Base-by-base conservation (phyloP, 179 eudicot species). In the Heliamphora pulchella region DNA sequence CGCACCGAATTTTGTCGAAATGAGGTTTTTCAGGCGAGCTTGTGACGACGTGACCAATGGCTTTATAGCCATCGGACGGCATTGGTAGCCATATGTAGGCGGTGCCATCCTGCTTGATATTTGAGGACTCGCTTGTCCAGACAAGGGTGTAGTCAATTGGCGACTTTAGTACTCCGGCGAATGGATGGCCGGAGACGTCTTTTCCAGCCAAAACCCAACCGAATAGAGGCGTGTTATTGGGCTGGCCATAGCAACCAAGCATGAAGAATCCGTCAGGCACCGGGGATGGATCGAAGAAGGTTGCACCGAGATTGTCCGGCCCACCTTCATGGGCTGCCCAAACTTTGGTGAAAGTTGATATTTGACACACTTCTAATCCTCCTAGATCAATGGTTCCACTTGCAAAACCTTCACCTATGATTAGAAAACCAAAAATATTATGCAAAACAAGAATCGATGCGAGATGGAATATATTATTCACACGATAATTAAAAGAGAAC, bases 261-360 rank as follows among this genome's bases (percentile, higher is more conserved):
- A 87, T 84, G 79, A 75, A 88, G 82, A 91, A 95, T 3, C 95
- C 97, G 50, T 90, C 90, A 0, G 98, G 96, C 18, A 93, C 76
- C 41, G 87, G 81, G 10, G 85, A 51, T 18, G 98, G 98, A 76
- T 93, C 91, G 65, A 86, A 93, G 63, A 92, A 89, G 48, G 97
- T 89, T 1, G 94, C 91, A 3, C 98, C 98, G 14, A 53, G 72
- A 77, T 90, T 81, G 7, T 84, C 90, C 3, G 91, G 97, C 1
- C 98, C 98, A 0, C 93, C 94, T 86, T 88, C 88, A 44, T 81
- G 87, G 46, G 90, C 87, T 2, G 92, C 86, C 98, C 98, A 95
- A 8, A 95, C 80, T 80, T 91, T 91, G 72, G 69, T 81, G 78
- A 93, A 92, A 3, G 84, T 70, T 62, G 94, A 85, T 1, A 91